phyloP scores from a whole-genome alignment of 106 monocot genomes.

The Dioscorea dumetorum region DNA sequence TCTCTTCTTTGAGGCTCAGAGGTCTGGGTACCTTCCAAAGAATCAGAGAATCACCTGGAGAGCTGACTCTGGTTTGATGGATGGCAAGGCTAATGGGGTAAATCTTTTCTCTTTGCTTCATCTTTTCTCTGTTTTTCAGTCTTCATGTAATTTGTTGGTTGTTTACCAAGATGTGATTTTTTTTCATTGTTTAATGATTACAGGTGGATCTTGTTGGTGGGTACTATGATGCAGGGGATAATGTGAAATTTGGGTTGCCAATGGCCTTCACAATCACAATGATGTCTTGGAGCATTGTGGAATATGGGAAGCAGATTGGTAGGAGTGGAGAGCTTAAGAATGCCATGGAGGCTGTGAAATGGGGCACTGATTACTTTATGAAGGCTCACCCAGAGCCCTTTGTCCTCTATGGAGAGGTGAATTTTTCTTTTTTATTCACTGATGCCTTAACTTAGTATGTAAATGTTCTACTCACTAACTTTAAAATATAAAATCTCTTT shows the following conservation, averaged over 20 bases:
- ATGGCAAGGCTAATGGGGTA: constrained; percentile 85
- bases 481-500: too few species aligned
- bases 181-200: not conserved
- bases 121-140: too few species aligned
- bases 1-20: constrained; percentile 92
- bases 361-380: constrained; percentile 94
- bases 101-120: too few species aligned
- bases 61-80: constrained; percentile 69
- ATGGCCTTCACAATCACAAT: constrained; percentile 75
- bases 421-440: too few species aligned
- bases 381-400: constrained; percentile 90
- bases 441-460: too few species aligned
- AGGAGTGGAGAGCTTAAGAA: constrained; percentile 69
- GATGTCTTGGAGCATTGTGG: constrained; percentile 80
- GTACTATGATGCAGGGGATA: constrained; percentile 79
- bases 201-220: constrained; percentile 80
- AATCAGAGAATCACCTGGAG: constrained; percentile 81
- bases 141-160: not conserved
- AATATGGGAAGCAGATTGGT: constrained; percentile 87
- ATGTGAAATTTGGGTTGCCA: constrained; percentile 74
- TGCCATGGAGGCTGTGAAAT: constrained; percentile 91
- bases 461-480: too few species aligned
- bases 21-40: constrained; percentile 71
- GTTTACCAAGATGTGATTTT: not conserved
- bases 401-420: constrained; percentile 87